Evolutionary conservation across 2,329 filamentous ascomycete genomes (phyloP).

Genomic region (Exophiala viscosa): DNA sequence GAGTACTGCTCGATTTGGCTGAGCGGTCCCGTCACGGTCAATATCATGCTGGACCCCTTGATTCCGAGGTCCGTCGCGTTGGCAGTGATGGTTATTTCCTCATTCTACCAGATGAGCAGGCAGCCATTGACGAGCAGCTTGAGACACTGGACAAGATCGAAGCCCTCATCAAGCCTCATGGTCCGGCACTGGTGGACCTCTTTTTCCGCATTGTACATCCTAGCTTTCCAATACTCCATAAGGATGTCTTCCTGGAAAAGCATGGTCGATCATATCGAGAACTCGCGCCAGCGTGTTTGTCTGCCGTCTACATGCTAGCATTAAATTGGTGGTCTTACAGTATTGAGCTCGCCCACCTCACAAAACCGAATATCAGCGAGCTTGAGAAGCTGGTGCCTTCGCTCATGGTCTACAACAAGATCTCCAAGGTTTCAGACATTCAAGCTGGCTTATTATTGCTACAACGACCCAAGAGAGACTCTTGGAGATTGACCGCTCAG

Average conservation of each 20-base stretch:
- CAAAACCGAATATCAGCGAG: constrained; percentile 28
- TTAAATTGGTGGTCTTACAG: constrained; percentile 81
- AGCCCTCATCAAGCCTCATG: constrained; percentile 69
- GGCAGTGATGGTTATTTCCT: constrained; percentile 6
- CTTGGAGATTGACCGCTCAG: constrained; percentile 51
- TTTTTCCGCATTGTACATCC: constrained; percentile 81
- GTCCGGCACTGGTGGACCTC: constrained; percentile 70
- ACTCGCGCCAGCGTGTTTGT: constrained; percentile 73
- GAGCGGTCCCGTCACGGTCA: background rate
- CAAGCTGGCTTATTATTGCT: constrained; percentile 55
- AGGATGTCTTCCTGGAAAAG: constrained; percentile 73
- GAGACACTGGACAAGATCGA: constrained; percentile 51
- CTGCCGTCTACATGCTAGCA: constrained; percentile 77
- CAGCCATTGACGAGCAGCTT: constrained; percentile 10
- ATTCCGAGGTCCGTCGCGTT: constrained; percentile 5
- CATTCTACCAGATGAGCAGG: constrained; percentile 2
- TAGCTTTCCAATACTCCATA: constrained; percentile 77
- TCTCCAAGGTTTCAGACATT: constrained; percentile 57
- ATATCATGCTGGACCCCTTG: constrained; percentile 1
- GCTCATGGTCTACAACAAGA: constrained; percentile 24
- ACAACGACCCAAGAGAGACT: constrained; percentile 47
- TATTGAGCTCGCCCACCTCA: constrained; percentile 24
- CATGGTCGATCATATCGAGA: constrained; percentile 69
- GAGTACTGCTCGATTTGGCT: background rate
- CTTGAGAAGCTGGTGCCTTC: constrained; percentile 25